Base-by-base conservation (phyloP, 1,284 basidiomycete species). In the Rhodotorula sp. region DNA sequence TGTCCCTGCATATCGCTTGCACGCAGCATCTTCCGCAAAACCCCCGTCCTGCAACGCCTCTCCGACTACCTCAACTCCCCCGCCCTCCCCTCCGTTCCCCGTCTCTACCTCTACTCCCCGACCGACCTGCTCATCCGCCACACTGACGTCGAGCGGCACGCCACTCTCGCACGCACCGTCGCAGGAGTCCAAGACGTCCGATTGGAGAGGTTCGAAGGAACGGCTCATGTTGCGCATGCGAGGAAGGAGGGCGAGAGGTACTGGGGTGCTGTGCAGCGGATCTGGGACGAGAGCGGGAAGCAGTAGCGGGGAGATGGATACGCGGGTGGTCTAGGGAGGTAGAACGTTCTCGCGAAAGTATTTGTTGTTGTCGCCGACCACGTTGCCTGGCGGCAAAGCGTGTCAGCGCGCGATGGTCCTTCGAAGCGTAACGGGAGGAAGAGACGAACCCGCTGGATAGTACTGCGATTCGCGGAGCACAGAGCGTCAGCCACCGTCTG, bases 51-150 rank as follows among this genome's bases (percentile, higher is more conserved):
- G 32, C 27, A 54, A 2, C 58, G 62, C 47, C 53, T 72, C 20
- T 59, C 56, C 1, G 7, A 27, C 6, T 71, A 68, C 47, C 56
- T 74, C 57, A 68, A 68, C 64, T 48, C 66, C 4, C 30, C 55
- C 10, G 24, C 57, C 27, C 44, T 70, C 39, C 62, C 73, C 19
- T 34, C 63, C 20, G 66, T 66, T 32, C 70, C 70, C 5, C 67
- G 73, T 0, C 64, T 72, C 20, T 74, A 74, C 58, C 58, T 74
- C 55, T 74, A 74, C 64, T 66, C 65, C 4, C 29, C 30, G 10
- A 27, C 52, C 15, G 73, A 74, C 62, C 27, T 48, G 20, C 62
- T 74, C 55, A 66, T 74, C 59, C 68, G 64, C 13, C 51, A 36
- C 24, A 24, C 51, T 5, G 68, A 74, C 59, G 71, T 74, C 48